Evolutionary conservation across 2,329 filamentous ascomycete genomes (phyloP).

Genomic region (Seiridium unicorne): DNA sequence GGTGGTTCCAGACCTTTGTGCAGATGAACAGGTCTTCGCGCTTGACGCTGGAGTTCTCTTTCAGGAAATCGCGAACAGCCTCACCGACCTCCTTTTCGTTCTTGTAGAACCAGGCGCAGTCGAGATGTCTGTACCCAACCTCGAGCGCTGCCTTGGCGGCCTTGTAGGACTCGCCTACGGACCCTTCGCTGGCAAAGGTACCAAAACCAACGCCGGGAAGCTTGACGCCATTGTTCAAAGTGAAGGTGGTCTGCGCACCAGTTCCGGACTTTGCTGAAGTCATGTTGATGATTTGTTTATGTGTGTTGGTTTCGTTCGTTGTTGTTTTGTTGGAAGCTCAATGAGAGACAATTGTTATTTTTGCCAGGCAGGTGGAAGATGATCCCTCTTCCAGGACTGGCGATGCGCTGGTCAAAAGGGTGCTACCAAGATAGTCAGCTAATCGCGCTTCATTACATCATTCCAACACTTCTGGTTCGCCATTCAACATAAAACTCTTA

Average conservation of each 20-base stretch:
- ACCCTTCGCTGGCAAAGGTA: slow-evolving; percentile 66
- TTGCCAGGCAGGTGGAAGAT: background rate
- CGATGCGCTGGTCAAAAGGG: slow-evolving; percentile 5
- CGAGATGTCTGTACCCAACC: slow-evolving; percentile 64
- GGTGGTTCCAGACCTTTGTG: slow-evolving; percentile 69
- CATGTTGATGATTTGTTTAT: background rate
- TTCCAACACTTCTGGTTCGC: background rate
- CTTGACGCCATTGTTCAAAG: slow-evolving; percentile 50
- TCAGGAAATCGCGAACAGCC: slow-evolving; percentile 48
- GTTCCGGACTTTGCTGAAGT: background rate
- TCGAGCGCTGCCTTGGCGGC: slow-evolving; percentile 64
- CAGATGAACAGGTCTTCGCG: slow-evolving; percentile 57
- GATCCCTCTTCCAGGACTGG: background rate
- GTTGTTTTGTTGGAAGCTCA: background rate
- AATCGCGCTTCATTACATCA: slow-evolving; percentile 6
- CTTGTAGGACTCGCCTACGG: slow-evolving; percentile 56
- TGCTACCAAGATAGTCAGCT: background rate
- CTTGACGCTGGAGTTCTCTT: slow-evolving; percentile 41
- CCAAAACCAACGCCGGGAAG: slow-evolving; percentile 65
- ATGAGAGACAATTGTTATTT: background rate
- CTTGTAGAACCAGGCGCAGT: slow-evolving; percentile 68
- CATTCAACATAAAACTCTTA: slow-evolving; percentile 2
- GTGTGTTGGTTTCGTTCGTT: background rate
- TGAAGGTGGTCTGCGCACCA: slow-evolving; percentile 33
- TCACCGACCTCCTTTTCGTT: slow-evolving; percentile 64